phyloP scores from a whole-genome alignment of 176 grass and related monocot species.

The Oryza officinalis region DNA sequence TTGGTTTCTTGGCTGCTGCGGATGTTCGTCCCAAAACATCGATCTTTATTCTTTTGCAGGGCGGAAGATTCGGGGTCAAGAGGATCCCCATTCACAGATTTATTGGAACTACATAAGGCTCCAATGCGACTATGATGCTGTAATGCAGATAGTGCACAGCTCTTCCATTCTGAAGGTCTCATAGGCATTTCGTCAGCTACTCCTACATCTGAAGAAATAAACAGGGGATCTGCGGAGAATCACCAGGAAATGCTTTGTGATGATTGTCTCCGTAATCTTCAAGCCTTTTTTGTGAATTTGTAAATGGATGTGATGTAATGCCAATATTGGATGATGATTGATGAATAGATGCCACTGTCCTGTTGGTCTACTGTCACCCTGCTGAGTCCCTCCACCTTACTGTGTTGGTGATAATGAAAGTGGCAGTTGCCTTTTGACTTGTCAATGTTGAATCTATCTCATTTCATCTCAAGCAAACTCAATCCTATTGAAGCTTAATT shows the following conservation, averaged over 20 bases:
- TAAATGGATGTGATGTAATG: background rate
- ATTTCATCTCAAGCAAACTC: background rate
- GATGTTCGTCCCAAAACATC: background rate
- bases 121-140: background rate
- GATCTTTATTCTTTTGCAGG: background rate
- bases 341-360: background rate
- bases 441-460: background rate
- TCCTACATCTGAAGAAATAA: background rate
- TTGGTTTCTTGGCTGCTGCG: background rate
- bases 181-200: background rate
- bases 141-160: too few species aligned
- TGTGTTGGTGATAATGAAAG: background rate
- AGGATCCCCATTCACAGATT: background rate
- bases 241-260: background rate
- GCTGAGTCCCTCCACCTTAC: background rate
- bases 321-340: too few species aligned
- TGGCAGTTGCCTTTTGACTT: background rate
- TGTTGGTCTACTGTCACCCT: background rate
- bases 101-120: too few species aligned
- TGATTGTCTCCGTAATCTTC: background rate
- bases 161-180: background rate
- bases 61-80: background rate
- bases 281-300: background rate
- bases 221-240: background rate
- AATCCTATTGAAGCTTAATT: background rate